Percentiles rank a stretch among this genome's conserved stretches.
Evolutionary conservation across 192 early-diverging fungal species (phyloP).

Genomic region (Coemansia sp.): DNA sequence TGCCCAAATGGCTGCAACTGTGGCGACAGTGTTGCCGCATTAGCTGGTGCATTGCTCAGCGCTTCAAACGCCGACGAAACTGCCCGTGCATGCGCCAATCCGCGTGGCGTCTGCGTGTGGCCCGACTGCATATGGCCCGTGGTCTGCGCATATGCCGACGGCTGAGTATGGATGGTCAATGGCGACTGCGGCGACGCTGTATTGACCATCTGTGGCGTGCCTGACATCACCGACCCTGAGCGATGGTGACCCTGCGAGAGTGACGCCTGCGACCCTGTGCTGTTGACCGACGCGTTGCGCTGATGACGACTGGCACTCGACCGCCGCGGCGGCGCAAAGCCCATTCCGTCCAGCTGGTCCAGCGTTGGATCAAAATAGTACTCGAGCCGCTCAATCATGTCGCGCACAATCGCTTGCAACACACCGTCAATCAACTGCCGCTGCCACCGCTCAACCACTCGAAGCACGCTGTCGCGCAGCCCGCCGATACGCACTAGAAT

Average conservation of each 20-base stretch:
- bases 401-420: conserved; percentile 33
- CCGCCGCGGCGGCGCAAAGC: conserved; percentile 7
- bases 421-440: conserved; percentile 32
- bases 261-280: conserved; percentile 33
- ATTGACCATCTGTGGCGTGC: conserved; percentile 9
- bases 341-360: conserved; percentile 10
- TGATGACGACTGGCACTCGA: conserved; percentile 38
- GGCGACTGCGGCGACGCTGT: conserved; percentile 21
- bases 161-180: conserved; percentile 18
- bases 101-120: conserved; percentile 19
- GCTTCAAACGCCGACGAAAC: conserved; percentile 51
- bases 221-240: conserved; percentile 27
- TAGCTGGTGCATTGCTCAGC: conserved; percentile 20
- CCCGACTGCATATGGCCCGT: background rate
- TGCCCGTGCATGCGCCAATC: conserved; percentile 38
- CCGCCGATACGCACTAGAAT: conserved; percentile 46
- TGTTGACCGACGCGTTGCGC: conserved; percentile 31
- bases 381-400: conserved; percentile 48
- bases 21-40: conserved; percentile 1
- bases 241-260: conserved; percentile 14
- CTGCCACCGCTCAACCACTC: conserved; percentile 37
- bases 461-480: conserved; percentile 28
- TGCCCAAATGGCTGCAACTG: background rate
- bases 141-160: conserved; percentile 3
- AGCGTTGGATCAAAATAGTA: conserved; percentile 47